Evolutionary conservation across 139 green algal species (phyloP).

Genomic region (Volvox africanus): DNA sequence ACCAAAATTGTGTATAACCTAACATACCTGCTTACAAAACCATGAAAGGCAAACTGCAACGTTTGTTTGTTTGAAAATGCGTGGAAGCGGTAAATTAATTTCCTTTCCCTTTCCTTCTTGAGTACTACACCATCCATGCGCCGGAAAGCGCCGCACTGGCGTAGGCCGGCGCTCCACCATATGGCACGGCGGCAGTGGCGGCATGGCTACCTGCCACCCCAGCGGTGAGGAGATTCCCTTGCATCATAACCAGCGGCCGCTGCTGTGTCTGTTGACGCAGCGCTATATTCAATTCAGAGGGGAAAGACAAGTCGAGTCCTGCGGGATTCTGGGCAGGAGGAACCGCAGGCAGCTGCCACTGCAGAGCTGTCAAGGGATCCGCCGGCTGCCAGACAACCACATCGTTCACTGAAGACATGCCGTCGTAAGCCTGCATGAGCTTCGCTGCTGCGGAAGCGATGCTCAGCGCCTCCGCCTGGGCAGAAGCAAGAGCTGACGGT

Average conservation of each 20-base stretch:
- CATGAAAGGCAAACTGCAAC: no score
- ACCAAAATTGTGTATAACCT: no score
- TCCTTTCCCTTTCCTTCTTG: no score
- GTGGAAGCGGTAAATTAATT: no score
- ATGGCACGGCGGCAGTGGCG: no score
- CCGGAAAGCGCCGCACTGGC: no score
- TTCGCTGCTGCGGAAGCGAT: neutral
- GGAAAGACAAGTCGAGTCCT: no score
- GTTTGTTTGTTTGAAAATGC: no score
- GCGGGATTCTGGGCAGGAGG: neutral
- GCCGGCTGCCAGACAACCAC: neutral
- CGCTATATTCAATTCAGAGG: no score
- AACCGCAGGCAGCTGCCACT: neutral
- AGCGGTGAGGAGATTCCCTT: neutral
- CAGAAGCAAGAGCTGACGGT: neutral
- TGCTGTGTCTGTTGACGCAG: neutral
- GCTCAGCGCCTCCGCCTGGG: neutral
- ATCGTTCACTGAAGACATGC: neutral
- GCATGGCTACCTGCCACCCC: neutral
- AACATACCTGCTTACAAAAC: no score
- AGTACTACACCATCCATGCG: no score
- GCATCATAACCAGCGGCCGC: neutral
- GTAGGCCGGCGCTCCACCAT: no score
- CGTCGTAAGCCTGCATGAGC: neutral
- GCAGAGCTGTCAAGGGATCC: neutral